Evolutionary conservation across 441 rosid genomes (phyloP).

Genomic region (Adansonia grandidieri): DNA sequence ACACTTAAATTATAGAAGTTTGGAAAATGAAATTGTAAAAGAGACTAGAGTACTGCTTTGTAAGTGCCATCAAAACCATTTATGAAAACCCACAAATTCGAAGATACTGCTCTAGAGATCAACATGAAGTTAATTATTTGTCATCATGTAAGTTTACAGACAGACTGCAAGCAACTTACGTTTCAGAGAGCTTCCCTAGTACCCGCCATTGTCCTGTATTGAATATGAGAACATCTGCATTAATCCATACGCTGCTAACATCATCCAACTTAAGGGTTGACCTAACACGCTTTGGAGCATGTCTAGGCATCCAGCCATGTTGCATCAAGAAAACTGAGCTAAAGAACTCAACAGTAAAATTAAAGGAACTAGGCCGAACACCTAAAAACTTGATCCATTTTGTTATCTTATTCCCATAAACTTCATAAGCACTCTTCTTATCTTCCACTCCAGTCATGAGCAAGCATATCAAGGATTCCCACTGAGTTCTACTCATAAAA

Average conservation of each 20-base stretch:
- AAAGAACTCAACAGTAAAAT: constrained; percentile 63
- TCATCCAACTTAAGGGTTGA: constrained; percentile 54
- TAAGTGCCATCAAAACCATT: constrained; percentile 14
- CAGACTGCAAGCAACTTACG: constrained; percentile 45
- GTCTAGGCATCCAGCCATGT: constrained; percentile 50
- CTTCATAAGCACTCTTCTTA: constrained; percentile 59
- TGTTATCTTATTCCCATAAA: constrained; percentile 58
- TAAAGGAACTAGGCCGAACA: constrained; percentile 48
- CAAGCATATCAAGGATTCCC: constrained; percentile 71
- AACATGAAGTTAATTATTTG: constrained; percentile 5
- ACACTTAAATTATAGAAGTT: background rate
- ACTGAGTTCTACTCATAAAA: constrained; percentile 70
- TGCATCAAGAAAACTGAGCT: constrained; percentile 67
- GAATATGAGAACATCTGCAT: constrained; percentile 64
- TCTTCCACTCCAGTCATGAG: constrained; percentile 73
- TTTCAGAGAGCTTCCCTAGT: constrained; percentile 63
- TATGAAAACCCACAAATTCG: background rate
- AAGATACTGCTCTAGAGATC: background rate
- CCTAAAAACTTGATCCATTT: constrained; percentile 61
- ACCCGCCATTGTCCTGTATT: constrained; percentile 83
- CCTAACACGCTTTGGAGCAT: constrained; percentile 69
- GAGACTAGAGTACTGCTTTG: background rate
- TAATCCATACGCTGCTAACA: constrained; percentile 17
- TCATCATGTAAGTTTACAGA: constrained; percentile 16
- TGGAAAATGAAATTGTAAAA: constrained; percentile 1